Percentiles rank a stretch among this genome's conserved stretches.
Evolutionary conservation across 352 stramenopile species (phyloP).

Genomic region (Phytophthora foliorum): DNA sequence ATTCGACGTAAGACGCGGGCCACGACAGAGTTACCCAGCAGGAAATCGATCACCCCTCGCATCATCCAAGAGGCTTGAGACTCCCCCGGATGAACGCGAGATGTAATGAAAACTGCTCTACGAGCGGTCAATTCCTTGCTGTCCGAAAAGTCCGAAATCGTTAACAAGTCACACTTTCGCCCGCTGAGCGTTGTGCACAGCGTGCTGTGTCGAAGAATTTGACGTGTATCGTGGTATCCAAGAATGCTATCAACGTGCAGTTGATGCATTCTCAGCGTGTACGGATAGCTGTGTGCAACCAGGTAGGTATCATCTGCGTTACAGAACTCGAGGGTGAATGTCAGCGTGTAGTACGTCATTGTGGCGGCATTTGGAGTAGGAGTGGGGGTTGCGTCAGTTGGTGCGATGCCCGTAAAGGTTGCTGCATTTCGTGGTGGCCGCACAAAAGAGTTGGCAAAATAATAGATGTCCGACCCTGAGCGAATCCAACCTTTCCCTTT

Average conservation of each 20-base stretch:
- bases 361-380: not conserved
- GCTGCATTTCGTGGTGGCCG: constrained; percentile 29
- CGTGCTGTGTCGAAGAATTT: constrained; percentile 54
- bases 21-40: constrained; percentile 67
- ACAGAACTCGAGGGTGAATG: constrained; percentile 88
- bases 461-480: constrained; percentile 86
- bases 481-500: constrained; percentile 79
- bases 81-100: constrained; percentile 93
- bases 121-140: constrained; percentile 44
- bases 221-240: constrained; percentile 1
- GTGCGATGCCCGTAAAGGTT: not conserved
- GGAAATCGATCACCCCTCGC: constrained; percentile 92
- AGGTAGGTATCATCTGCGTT: constrained; percentile 88
- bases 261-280: constrained; percentile 89
- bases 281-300: constrained; percentile 94
- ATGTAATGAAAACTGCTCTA: constrained; percentile 81
- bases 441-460: constrained; percentile 80
- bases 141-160: constrained; percentile 70
- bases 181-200: constrained; percentile 73
- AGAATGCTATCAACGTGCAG: constrained; percentile 63
- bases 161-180: constrained; percentile 75
- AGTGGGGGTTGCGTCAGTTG: not conserved
- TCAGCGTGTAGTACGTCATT: constrained; percentile 86
- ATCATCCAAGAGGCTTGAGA: constrained; percentile 95
- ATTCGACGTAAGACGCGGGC: constrained; percentile 82